These are phyloP conservation scores for Diaporthe velutina DNA, from an alignment of 2,329 filamentous ascomycete genomes.

Conservation along the genomic window DNA sequence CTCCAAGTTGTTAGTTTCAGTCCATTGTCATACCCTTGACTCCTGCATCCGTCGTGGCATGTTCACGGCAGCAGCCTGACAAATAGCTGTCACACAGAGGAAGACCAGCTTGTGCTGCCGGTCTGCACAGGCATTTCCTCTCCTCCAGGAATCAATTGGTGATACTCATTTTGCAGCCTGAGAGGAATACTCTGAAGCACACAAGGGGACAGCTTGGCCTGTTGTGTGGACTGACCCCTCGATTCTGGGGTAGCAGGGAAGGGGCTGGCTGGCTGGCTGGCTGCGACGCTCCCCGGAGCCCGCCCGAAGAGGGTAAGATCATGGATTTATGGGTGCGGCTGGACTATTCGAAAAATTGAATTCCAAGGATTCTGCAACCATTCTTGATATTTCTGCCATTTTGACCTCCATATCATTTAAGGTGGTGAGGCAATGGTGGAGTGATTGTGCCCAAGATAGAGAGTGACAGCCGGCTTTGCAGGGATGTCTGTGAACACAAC, in stretches of 20 bases:
- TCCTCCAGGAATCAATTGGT: neutral
- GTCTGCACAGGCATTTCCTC: too few species aligned
- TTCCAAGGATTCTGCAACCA: neutral
- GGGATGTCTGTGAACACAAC: neutral
- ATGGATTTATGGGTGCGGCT: neutral
- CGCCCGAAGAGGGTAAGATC: neutral
- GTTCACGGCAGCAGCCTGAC: too few species aligned
- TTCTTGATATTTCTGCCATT: neutral
- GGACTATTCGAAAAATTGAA: neutral
- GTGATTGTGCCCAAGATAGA: neutral
- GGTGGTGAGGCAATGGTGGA: neutral
- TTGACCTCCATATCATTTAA: neutral
- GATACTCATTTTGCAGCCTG: neutral
- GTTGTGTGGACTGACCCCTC: constrained; percentile 13
- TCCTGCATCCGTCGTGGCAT: neutral
- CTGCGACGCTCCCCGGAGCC: neutral
- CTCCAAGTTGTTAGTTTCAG: neutral
- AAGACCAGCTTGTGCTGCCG: neutral
- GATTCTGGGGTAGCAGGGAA: constrained; percentile 30
- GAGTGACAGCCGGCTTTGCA: neutral
- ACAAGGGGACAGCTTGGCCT: neutral
- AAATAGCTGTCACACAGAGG: neutral
- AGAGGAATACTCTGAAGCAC: neutral
- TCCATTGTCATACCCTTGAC: neutral
- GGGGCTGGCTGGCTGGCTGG: constrained; percentile 6